Conservation (phyloP, 1,284 basidiomycete genomes). For the Pulveroboletus ridleyi region DNA sequence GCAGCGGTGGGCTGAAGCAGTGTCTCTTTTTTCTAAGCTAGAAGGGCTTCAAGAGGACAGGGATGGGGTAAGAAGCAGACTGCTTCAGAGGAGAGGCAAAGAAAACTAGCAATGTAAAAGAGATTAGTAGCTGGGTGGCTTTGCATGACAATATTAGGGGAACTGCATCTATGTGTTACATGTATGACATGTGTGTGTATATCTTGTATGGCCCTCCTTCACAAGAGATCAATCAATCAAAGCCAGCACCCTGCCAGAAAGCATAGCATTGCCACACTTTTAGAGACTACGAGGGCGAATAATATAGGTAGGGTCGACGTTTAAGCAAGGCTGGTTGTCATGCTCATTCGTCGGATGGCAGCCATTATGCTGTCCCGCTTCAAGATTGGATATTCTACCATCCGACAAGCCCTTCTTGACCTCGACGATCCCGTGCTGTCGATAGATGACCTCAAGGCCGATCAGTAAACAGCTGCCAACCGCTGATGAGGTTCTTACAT, state of each 20-base stretch:
- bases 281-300: constrained; percentile 86
- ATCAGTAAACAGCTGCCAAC: constrained; percentile 81
- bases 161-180: too few species aligned
- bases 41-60: too few species aligned
- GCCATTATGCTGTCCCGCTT: constrained; percentile 85
- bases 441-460: constrained; percentile 73
- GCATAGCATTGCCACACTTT: constrained; percentile 68
- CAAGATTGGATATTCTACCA: constrained; percentile 66
- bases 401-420: constrained; percentile 72
- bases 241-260: constrained; percentile 49
- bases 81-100: too few species aligned
- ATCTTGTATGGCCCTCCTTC: too few species aligned
- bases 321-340: background rate
- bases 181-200: too few species aligned
- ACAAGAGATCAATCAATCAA: too few species aligned
- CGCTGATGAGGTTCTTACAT: constrained; percentile 67
- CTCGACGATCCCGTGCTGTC: constrained; percentile 73
- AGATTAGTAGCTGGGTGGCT: too few species aligned
- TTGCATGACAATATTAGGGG: too few species aligned
- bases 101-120: too few species aligned
- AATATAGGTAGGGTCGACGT: constrained; percentile 66
- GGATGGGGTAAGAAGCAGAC: too few species aligned
- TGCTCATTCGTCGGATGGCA: constrained; percentile 36
- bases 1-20: too few species aligned
- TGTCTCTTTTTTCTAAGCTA: too few species aligned